Percentiles rank a stretch among this genome's conserved stretches.
Conservation (phyloP, 2,329 filamentous ascomycete species). For the Sphaceloma murrayae region DNA sequence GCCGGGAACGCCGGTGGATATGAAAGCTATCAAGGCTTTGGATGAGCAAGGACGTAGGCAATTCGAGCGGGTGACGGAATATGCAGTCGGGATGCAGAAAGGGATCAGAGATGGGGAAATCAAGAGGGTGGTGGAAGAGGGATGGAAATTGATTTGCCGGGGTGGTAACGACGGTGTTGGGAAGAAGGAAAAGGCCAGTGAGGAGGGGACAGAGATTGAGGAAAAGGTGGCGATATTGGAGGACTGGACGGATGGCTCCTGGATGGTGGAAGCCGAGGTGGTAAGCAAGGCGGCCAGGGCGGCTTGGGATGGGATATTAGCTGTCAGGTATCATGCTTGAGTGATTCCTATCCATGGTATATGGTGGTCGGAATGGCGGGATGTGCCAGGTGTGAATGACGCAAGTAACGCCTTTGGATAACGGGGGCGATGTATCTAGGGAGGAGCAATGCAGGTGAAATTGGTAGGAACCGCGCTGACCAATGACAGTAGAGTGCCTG, state of each 20-base stretch:
- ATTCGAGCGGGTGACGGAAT: slow-evolving; percentile 21
- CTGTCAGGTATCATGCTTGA: neutral
- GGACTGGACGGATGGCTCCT: neutral
- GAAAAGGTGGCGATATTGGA: too few relatives aligned
- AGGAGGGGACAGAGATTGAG: neutral
- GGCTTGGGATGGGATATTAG: slow-evolving; percentile 9
- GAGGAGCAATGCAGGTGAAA: too few relatives aligned
- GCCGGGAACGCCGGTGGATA: slow-evolving; percentile 5
- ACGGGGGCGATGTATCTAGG: too few relatives aligned
- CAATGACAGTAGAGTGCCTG: slow-evolving; percentile 2
- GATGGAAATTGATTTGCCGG: neutral
- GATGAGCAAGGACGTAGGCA: slow-evolving; percentile 20
- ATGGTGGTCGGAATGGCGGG: too few relatives aligned
- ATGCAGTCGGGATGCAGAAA: slow-evolving; percentile 21
- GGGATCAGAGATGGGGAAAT: slow-evolving; percentile 18
- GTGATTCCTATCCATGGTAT: neutral
- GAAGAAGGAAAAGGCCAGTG: neutral
- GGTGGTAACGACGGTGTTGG: neutral
- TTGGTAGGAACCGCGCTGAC: too few relatives aligned
- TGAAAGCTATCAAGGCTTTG: slow-evolving; percentile 16
- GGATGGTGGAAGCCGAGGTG: neutral
- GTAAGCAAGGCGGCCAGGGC: neutral
- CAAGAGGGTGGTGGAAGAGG: slow-evolving; percentile 16
- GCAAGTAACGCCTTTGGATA: too few relatives aligned
- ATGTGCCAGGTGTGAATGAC: too few relatives aligned